phyloP scores from a whole-genome alignment of 1,284 basidiomycete genomes.

The Takashimella koratensis region DNA sequence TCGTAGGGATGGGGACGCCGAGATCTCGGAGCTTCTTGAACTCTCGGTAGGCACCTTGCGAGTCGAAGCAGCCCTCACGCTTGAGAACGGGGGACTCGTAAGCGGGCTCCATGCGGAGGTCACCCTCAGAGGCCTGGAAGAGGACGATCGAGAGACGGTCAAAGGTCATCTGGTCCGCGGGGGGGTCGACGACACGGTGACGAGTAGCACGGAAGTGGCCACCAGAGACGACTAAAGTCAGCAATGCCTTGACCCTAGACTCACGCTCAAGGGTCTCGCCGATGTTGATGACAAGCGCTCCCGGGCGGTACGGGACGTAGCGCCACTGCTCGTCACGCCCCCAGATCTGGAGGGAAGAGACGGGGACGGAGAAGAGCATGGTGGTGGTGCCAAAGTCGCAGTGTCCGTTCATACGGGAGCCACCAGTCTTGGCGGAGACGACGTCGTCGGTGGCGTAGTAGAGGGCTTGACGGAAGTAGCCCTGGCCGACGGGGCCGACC shows the following conservation, averaged over 20 bases:
- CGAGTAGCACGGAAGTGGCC: constrained; percentile 36
- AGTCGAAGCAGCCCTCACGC: constrained; percentile 6
- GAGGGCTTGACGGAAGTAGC: constrained; percentile 44
- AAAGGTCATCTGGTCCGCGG: constrained; percentile 12
- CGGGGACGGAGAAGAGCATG: constrained; percentile 47
- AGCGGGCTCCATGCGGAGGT: constrained; percentile 9
- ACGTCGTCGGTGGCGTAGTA: constrained; percentile 41
- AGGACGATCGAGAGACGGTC: constrained; percentile 9
- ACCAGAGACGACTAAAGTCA: constrained; percentile 12
- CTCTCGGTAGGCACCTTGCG: background rate
- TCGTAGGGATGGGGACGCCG: constrained; percentile 7
- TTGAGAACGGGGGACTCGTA: constrained; percentile 4
- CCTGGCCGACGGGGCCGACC: constrained; percentile 37
- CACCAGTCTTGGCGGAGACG: constrained; percentile 40
- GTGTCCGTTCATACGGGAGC: constrained; percentile 47
- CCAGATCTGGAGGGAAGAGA: constrained; percentile 46
- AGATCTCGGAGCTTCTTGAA: constrained; percentile 1
- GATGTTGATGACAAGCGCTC: constrained; percentile 16
- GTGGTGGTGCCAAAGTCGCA: constrained; percentile 44
- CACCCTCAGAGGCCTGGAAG: constrained; percentile 9
- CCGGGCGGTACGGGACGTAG: constrained; percentile 39
- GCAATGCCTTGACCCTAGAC: background rate
- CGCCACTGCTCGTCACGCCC: constrained; percentile 46
- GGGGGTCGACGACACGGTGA: constrained; percentile 20
- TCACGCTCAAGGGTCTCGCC: constrained; percentile 14